Base-by-base conservation (phyloP, 2,329 filamentous ascomycete species). In the Stenocarpella maydis region DNA sequence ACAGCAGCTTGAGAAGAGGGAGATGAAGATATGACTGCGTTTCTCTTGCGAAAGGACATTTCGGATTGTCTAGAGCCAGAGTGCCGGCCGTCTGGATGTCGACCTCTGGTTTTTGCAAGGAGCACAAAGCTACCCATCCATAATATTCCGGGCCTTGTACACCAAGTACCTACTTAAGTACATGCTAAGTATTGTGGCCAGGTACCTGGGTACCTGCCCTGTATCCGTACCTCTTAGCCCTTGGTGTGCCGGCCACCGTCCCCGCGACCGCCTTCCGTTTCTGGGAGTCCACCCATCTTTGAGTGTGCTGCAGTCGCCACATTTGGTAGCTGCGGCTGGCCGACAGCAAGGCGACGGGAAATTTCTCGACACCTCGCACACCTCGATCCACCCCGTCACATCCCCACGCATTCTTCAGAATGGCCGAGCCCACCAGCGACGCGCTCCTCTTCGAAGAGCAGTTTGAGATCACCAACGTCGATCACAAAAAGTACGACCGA, bases 401-500 rank as follows among this genome's bases (percentile, higher is more conserved):
- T 24, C 26, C 31, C 21, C 37, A 49, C 58, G 17, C 19, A 10
- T 54, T 39, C 31, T 66, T 41, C 67, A 53, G 8, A 17, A 86
- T 86, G 82, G 78, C 83, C 72, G 81, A 83, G 75, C 85, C 82
- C 74, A 90, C 93, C 81, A 91, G 92, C 74, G 95, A 98, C 83
- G 91, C 95, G 69, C 91, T 96, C 77, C 92, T 98, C 81, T 97
- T 97, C 83, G 94, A 98, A 82, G 94, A 97, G 78, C 91, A 89
- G 76, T 98, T 98, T 87, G 92, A 88, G 71, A 87, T 98, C 76
- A 95, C 90, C 74, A 83, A 88, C 67, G 85, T 94, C 79, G 92
- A 97, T 83, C 87, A 90, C 77, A 88, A 91, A 77, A 97, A 98
- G 83, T 99, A 99, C 82, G 96, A 98, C 83, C 93, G 95, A 73